phyloP scores from a whole-genome alignment of 208 protist genomes.

The Leishmania lainsoni region DNA sequence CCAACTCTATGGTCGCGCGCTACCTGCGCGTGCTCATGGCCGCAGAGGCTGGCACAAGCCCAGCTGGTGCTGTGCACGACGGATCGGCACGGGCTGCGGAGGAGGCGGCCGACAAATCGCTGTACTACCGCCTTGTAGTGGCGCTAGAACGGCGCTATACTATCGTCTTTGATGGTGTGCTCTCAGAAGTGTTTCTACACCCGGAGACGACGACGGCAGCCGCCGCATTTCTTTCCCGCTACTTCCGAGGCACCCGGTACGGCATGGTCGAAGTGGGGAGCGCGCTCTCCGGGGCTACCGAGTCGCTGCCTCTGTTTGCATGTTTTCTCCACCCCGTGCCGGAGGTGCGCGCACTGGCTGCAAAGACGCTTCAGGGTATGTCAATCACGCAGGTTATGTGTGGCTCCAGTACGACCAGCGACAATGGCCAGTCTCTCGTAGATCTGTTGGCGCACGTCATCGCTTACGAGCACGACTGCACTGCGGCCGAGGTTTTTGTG shows the following conservation, averaged over 20 bases:
- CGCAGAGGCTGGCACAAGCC: slow-evolving; percentile 20
- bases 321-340: slow-evolving; percentile 79
- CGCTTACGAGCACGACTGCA: slow-evolving; percentile 35
- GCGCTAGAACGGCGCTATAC: slow-evolving; percentile 74
- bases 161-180: slow-evolving; percentile 66
- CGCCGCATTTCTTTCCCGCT: slow-evolving; percentile 60
- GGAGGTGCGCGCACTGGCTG: slow-evolving; percentile 63
- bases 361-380: slow-evolving; percentile 51
- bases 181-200: slow-evolving; percentile 58
- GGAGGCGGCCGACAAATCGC: slow-evolving; percentile 9
- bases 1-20: slow-evolving; percentile 38
- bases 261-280: slow-evolving; percentile 59
- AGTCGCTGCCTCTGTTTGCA: slow-evolving; percentile 77
- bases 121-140: slow-evolving; percentile 41
- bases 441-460: slow-evolving; percentile 54
- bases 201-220: slow-evolving; percentile 33
- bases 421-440: slow-evolving; percentile 43
- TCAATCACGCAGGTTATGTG: slow-evolving; percentile 45
- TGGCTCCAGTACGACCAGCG: background rate
- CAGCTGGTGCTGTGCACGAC: background rate
- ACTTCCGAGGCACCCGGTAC: slow-evolving; percentile 79
- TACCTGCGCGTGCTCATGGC: slow-evolving; percentile 52
- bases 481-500: slow-evolving; percentile 34
- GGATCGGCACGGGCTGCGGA: slow-evolving; percentile 5
- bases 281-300: slow-evolving; percentile 19